Evolutionary conservation across 164 flowering plant species (phyloP).

Genomic region (Santalum album): DNA sequence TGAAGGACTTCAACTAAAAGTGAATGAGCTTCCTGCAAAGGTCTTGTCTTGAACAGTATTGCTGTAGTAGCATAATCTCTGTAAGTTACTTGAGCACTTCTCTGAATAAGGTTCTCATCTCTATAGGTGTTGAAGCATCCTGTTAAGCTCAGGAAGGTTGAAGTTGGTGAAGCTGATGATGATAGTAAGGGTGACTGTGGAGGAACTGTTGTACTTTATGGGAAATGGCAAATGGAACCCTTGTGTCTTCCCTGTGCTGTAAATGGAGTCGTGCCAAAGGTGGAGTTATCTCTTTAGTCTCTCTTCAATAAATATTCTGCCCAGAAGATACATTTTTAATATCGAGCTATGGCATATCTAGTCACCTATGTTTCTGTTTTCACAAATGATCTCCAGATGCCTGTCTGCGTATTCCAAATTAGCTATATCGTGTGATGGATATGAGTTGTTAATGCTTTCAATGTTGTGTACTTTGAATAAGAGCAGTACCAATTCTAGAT

Average conservation of each 20-base stretch:
- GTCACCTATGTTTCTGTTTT: too few species aligned
- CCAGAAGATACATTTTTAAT: too few species aligned
- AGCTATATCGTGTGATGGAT: too few species aligned
- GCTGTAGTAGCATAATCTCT: not conserved
- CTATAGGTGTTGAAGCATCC: conserved; percentile 64
- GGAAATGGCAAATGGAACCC: conserved; percentile 89
- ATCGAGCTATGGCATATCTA: too few species aligned
- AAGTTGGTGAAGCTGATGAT: conserved; percentile 36
- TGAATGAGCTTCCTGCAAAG: conserved; percentile 71
- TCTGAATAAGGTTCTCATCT: not conserved
- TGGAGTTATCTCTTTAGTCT: conserved; percentile 9
- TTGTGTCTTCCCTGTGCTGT: conserved; percentile 68
- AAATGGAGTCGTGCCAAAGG: conserved; percentile 91
- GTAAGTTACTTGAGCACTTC: not conserved
- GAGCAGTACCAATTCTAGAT: too few species aligned
- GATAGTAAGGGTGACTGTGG: conserved; percentile 25
- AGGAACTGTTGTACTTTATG: conserved; percentile 54
- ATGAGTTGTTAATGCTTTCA: too few species aligned
- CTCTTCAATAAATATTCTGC: not conserved
- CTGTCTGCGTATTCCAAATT: too few species aligned
- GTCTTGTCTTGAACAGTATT: conserved; percentile 24
- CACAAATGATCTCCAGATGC: too few species aligned
- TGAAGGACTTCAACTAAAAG: conserved; percentile 77
- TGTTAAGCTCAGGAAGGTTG: conserved; percentile 29
- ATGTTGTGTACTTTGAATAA: too few species aligned